These are phyloP conservation scores for Thelonectria blattea DNA, from an alignment of 2,329 filamentous ascomycete species.

Conservation along the genomic window DNA sequence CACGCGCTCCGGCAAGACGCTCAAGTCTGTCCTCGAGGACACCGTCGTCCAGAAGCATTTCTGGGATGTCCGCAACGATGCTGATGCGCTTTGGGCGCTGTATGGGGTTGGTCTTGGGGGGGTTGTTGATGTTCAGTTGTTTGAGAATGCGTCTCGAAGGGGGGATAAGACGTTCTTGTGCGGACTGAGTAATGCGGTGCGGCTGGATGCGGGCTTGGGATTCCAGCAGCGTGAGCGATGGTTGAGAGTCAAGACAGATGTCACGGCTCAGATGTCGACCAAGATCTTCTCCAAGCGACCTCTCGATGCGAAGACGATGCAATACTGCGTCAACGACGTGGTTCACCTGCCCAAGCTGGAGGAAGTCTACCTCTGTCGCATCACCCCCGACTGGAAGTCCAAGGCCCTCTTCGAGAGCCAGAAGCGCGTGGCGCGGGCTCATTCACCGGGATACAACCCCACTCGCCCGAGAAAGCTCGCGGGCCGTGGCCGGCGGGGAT, in stretches of 20 bases:
- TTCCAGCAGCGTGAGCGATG: too few relatives aligned
- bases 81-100: too few relatives aligned
- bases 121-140: too few relatives aligned
- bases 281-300: not conserved
- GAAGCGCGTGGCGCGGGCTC: not conserved
- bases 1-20: too few relatives aligned
- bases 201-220: too few relatives aligned
- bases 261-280: not conserved
- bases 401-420: not conserved
- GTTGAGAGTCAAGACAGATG: not conserved
- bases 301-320: not conserved
- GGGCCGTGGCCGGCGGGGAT: not conserved
- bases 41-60: too few relatives aligned
- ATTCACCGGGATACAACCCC: not conserved
- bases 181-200: too few relatives aligned
- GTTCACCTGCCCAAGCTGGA: not conserved
- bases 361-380: not conserved
- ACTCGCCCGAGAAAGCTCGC: not conserved
- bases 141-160: too few relatives aligned
- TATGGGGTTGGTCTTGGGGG: too few relatives aligned
- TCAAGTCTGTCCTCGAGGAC: too few relatives aligned
- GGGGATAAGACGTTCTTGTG: too few relatives aligned
- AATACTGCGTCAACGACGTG: not conserved
- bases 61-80: too few relatives aligned
- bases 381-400: not conserved